Evolutionary conservation across 2,329 filamentous ascomycete species (phyloP).

Genomic region (Claviceps sp.): DNA sequence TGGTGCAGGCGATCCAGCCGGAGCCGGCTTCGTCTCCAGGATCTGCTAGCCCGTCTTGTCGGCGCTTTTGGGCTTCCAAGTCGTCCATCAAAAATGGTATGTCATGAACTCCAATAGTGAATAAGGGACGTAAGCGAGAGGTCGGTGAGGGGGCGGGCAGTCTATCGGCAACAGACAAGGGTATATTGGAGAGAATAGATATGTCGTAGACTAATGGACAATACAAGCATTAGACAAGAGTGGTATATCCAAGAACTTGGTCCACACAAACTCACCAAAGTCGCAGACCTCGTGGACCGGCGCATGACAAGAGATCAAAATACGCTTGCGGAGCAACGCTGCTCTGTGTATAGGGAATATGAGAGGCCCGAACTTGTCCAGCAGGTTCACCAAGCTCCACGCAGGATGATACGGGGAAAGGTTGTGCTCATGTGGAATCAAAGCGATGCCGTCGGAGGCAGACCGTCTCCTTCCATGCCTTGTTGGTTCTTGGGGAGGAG

Average conservation of each 20-base stretch:
- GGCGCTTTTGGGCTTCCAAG: conserved; percentile 31
- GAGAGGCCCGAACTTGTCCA: conserved; percentile 78
- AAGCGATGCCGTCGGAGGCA: conserved; percentile 45
- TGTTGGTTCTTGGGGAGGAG: conserved; percentile 20
- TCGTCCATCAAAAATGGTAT: conserved; percentile 63
- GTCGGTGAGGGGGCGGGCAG: conserved; percentile 49
- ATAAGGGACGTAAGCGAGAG: conserved; percentile 66
- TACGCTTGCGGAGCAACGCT: conserved; percentile 72
- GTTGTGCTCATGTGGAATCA: conserved; percentile 47
- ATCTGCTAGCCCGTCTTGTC: conserved; percentile 21
- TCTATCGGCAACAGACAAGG: conserved; percentile 55
- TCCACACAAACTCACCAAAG: conserved; percentile 49
- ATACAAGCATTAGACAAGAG: background rate
- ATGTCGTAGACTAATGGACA: conserved; percentile 65
- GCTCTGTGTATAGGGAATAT: conserved; percentile 86
- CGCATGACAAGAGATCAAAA: conserved; percentile 73
- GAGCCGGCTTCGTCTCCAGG: conserved; percentile 34
- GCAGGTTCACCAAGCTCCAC: conserved; percentile 61
- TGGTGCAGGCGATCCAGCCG: conserved; percentile 91
- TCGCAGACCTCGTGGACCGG: conserved; percentile 79
- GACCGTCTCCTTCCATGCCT: conserved; percentile 44
- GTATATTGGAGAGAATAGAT: conserved; percentile 83
- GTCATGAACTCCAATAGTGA: conserved; percentile 86
- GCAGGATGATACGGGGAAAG: conserved; percentile 75
- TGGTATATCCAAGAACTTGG: background rate